phyloP scores from a whole-genome alignment of 2,329 filamentous ascomycete species.

The Exophiala mesophila region DNA sequence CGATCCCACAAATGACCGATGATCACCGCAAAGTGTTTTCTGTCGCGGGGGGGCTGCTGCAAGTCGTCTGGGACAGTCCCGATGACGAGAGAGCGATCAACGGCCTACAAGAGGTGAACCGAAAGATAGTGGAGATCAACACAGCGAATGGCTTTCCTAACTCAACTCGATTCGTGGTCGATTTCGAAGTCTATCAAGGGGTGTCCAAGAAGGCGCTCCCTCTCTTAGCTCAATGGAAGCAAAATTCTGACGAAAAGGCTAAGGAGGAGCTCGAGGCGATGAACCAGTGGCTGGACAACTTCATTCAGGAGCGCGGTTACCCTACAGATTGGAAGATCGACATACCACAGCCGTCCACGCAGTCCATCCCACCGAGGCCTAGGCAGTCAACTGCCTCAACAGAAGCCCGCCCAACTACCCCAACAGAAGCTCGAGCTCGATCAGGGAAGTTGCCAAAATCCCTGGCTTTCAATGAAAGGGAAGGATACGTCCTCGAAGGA shows the following conservation, averaged over 20 bases:
- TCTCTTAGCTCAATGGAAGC: slow-evolving; percentile 2
- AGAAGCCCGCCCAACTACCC: neutral
- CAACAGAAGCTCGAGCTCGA: too few species aligned
- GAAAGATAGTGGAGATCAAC: slow-evolving; percentile 9
- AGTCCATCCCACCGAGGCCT: neutral
- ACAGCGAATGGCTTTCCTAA: slow-evolving; percentile 5
- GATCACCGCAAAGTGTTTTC: neutral
- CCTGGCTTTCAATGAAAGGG: slow-evolving; percentile 6
- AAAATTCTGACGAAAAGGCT: slow-evolving; percentile 8
- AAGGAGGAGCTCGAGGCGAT: slow-evolving; percentile 6
- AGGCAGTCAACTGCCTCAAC: slow-evolving; percentile 2
- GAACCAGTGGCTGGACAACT: slow-evolving; percentile 6
- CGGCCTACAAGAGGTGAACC: slow-evolving; percentile 5
- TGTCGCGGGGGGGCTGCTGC: slow-evolving; percentile 3
- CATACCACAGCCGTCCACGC: slow-evolving; percentile 1
- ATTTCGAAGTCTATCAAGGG: slow-evolving; percentile 4
- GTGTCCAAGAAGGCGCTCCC: slow-evolving; percentile 4
- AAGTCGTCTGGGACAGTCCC: slow-evolving; percentile 5
- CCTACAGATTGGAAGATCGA: slow-evolving; percentile 5
- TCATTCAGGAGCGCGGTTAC: slow-evolving; percentile 5
- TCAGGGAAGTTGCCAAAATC: slow-evolving; percentile 5
- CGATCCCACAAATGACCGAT: too few species aligned
- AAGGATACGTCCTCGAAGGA: slow-evolving; percentile 8
- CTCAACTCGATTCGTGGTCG: slow-evolving; percentile 6
- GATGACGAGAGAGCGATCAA: slow-evolving; percentile 7